These are phyloP conservation scores for Candida pseudoviswanathii DNA, from an alignment of 1,139 yeast species.

Conservation along the genomic window DNA sequence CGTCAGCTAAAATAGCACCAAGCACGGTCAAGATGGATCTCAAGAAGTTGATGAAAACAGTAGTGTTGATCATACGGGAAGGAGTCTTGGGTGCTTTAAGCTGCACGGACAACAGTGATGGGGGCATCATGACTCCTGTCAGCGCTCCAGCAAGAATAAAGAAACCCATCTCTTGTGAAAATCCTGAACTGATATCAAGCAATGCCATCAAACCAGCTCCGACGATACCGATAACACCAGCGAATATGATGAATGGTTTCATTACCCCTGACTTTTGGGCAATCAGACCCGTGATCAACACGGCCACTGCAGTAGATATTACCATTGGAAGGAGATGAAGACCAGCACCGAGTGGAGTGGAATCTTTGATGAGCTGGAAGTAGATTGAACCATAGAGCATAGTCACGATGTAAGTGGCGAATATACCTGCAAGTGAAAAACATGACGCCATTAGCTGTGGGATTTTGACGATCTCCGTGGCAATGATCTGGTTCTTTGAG, in stretches of 20 bases:
- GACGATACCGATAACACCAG: slow-evolving; percentile 29
- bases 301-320: slow-evolving; percentile 34
- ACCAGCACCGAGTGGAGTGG: slow-evolving; percentile 40
- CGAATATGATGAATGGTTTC: slow-evolving; percentile 32
- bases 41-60: slow-evolving; percentile 32
- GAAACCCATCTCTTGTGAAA: slow-evolving; percentile 32
- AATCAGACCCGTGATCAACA: slow-evolving; percentile 32
- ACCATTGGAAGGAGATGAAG: slow-evolving; percentile 39
- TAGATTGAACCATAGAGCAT: slow-evolving; percentile 35
- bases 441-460: slow-evolving; percentile 28
- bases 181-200: slow-evolving; percentile 31
- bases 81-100: slow-evolving; percentile 38
- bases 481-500: slow-evolving; percentile 31
- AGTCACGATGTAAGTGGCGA: slow-evolving; percentile 28
- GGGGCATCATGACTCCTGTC: slow-evolving; percentile 34
- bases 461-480: slow-evolving; percentile 26
- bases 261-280: slow-evolving; percentile 32
- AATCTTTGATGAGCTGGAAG: slow-evolving; percentile 38
- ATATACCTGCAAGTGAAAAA: slow-evolving; percentile 22
- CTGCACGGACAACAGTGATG: slow-evolving; percentile 31
- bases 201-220: slow-evolving; percentile 39
- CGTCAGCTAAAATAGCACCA: slow-evolving; percentile 35
- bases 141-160: slow-evolving; percentile 35
- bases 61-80: slow-evolving; percentile 40
- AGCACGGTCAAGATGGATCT: slow-evolving; percentile 35